Evolutionary conservation across 1,284 basidiomycete genomes (phyloP), one percentile per base, ranked within the genome.

Genomic region (Ceratorhiza oryzae-sativae): DNA sequence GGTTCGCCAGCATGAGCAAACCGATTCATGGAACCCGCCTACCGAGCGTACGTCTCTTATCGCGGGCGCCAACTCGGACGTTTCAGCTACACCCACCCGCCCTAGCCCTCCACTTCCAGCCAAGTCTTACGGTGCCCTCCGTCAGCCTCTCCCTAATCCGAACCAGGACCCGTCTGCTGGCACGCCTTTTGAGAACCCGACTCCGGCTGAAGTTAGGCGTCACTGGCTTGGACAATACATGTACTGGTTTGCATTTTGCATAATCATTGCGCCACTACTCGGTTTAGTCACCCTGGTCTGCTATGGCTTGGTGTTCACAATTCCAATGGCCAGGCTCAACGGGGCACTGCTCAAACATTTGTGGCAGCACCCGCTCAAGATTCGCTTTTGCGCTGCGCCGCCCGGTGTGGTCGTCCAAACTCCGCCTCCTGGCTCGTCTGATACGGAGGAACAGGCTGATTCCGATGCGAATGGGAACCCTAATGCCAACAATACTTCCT

Each of bases 251-350:
- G 81, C 84, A 1, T 88, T 97, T 79, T 80, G 88, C 74, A 82
- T 86, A 72, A 81, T 98, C 77, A 90, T 99, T 77, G 92, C 94
- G 0, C 97, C 97, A 2, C 82, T 94, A 73, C 91, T 99, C 87
- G 85, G 96, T 61, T 72, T 90, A 73, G 93, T 94, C 39, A 72
- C 71, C 20, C 45, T 75, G 71, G 82, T 95, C 53, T 98, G 96
- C 83, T 99, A 96, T 95, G 93, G 86, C 30, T 85, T 95, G 74
- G 90, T 99, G 73, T 86, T 99, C 79, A 92, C 96, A 46, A 94
- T 99, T 74, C 97, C 97, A 6, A 99, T 99, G 97, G 97, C 96
- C 41, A 97, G 93, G 80, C 86, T 99, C 56, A 94, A 90, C 75
- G 99, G 97, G 96, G 93, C 90, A 15, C 86, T 99, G 48, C 86